Base-by-base conservation (phyloP, 1,284 basidiomycete genomes). In the Macrocystidia cucumis region DNA sequence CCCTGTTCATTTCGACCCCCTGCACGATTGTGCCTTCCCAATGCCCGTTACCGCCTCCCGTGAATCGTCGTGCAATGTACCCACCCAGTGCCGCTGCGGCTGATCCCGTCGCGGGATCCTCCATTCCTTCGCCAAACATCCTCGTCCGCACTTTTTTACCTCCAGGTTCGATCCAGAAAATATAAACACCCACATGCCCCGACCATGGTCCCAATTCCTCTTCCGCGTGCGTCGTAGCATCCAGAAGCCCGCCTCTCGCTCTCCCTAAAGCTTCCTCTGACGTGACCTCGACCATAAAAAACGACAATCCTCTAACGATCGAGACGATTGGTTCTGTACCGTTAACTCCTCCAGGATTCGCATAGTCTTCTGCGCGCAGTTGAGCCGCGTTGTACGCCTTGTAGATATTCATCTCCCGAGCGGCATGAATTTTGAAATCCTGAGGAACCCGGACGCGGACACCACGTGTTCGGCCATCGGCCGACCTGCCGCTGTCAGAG, bases 31-130 rank as follows among this genome's bases (percentile, higher is more conserved):
- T 43, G 34, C 65, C 50, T 36, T 32, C 49, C 51, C 60, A 62
- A 11, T 36, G 48, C 1, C 63, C 62, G 2, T 41, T 43, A 2
- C 62, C 63, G 21, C 52, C 59, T 34, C 49, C 48, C 37, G 44
- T 47, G n/a, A n/a, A n/a, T n/a, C n/a, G n/a, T n/a, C n/a, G n/a
- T 5, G 49, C 62, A 25, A 68, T 48, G 48, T 55, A 66, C 14
- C 62, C 63, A 4, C 47, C 57, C 11, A 69, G 50, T 16, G 65
- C 60, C 21, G 60, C 61, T 11, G 65, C 65, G 5, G 65, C 66
- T 0, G 64, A 65, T 2, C 66, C 65, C n/a, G 65, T 68, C 3
- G 64, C 66, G 1, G 65, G 62, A 39, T 69, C 65, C 40, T 69
- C 65, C 11, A 59, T 26, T 9, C 47, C 35, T 3, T 54, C 62